Evolutionary conservation across 2,329 filamentous ascomycete genomes (phyloP).

Genomic region (Colletotrichum noveboracense): DNA sequence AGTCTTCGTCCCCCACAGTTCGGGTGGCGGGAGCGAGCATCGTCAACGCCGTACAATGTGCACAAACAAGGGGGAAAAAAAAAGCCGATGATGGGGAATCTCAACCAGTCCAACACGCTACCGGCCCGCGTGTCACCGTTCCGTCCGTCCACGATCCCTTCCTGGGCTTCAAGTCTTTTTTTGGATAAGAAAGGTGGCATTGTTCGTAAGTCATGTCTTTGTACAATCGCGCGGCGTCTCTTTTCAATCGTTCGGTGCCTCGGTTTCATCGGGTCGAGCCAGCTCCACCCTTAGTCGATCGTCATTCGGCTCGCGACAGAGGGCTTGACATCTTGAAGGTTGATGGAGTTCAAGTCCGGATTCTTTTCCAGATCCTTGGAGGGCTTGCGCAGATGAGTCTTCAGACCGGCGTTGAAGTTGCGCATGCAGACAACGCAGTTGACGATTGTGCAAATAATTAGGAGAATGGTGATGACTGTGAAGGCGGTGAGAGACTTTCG

Average conservation of each 20-base stretch:
- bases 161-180: not conserved
- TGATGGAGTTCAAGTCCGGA: slow-evolving; percentile 61
- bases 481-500: slow-evolving; percentile 90
- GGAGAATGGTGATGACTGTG: slow-evolving; percentile 86
- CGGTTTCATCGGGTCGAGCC: slow-evolving; percentile 6
- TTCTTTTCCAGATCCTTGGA: slow-evolving; percentile 55
- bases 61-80: slow-evolving; percentile 18
- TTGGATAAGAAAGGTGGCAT: slow-evolving; percentile 14
- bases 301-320: slow-evolving; percentile 63
- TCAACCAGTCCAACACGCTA: slow-evolving; percentile 22
- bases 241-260: slow-evolving; percentile 16
- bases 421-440: slow-evolving; percentile 86
- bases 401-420: slow-evolving; percentile 91
- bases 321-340: slow-evolving; percentile 61
- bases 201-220: slow-evolving; percentile 26
- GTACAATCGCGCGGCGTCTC: slow-evolving; percentile 19
- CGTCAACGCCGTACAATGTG: slow-evolving; percentile 16
- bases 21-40: slow-evolving; percentile 1
- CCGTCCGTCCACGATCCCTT: slow-evolving; percentile 12
- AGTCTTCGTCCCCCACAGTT: slow-evolving; percentile 1
- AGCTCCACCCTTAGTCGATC: slow-evolving; percentile 52
- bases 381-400: slow-evolving; percentile 76
- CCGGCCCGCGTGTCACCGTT: slow-evolving; percentile 16
- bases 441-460: slow-evolving; percentile 87
- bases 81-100: slow-evolving; percentile 23